Base-by-base conservation (phyloP, 768 basidiomycete genomes). In the Tephrocybe sp. region DNA sequence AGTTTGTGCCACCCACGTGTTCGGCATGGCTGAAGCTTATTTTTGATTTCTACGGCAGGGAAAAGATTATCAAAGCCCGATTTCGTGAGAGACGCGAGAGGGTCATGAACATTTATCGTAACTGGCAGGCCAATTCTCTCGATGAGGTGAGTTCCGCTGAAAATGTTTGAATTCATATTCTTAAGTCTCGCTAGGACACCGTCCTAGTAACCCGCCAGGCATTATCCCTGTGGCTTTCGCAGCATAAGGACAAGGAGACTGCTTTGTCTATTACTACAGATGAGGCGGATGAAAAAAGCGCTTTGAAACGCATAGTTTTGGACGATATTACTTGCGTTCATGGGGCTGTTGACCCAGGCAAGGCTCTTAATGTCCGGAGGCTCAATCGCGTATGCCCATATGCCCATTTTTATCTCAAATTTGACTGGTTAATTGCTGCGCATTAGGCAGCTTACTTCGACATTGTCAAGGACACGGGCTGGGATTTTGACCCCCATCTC, bases 341-440 rank as follows among this genome's bases (percentile, higher is more conserved):
- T 62, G 76, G 76, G 4, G 63, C 57, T 18, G 71, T 91, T 30
- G 76, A 89, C 64, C 89, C 89, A 9, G 57, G 56, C 19, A 84
- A 80, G 61, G 75, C 78, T 3, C 57, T 60, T 36, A 68, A 78
- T 53, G 86, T 92, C 81, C 92, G 91, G 60, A 76, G 84, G 41
- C 76, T 94, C 34, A 75, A 69, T 21, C 64, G 69, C 60, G 87
- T 88, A 42, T 38, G 72, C 46, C 40, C 15, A 12, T 7, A 30
- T 7, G 11, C 21, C n/a, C 21, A n/a, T 7, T 37, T 12, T 16
- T 37, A 7, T 21, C 5, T 3, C 5, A 4, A 37, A 6, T 37
- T 37, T 6, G n/a, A n/a, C 36, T 15, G 34, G 18, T 16, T 41
- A 12, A 25, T 36, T 21, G 30, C 41, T 9, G 13, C 16, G 32